A percentile compares a stretch with the other conserved stretches of the same genome.
phyloP scores from a whole-genome alignment of 192 early-diverging fungal genomes.

The Coemansia javaensis region DNA sequence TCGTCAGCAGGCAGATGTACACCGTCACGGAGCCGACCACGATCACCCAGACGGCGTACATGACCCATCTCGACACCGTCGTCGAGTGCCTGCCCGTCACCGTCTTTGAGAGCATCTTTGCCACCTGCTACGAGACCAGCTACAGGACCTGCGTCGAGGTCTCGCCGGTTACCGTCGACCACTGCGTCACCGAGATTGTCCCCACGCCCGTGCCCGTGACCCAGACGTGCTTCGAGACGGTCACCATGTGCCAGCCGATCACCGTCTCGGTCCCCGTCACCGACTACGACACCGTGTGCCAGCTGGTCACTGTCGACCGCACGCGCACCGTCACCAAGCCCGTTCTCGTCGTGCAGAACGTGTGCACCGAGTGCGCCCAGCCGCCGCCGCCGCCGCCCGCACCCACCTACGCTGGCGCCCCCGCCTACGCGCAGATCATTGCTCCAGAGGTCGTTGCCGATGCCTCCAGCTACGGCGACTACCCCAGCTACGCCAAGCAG shows the following conservation, averaged over 20 bases:
- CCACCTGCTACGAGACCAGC: constrained; percentile 38
- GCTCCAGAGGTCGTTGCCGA: too few species aligned
- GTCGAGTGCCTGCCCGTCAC: constrained; percentile 46
- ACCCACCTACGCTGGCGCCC: constrained; percentile 1
- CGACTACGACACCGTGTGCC: constrained; percentile 45
- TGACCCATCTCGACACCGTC: constrained; percentile 32
- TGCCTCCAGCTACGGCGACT: too few species aligned
- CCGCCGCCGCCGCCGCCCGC: constrained; percentile 17
- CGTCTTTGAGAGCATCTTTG: constrained; percentile 27
- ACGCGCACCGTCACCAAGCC: constrained; percentile 45
- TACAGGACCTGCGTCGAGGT: constrained; percentile 34
- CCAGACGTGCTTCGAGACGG: constrained; percentile 23
- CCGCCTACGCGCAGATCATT: background rate
- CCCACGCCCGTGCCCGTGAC: constrained; percentile 22
- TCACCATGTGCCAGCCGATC: constrained; percentile 47
- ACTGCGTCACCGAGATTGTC: constrained; percentile 21
- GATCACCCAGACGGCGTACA: constrained; percentile 6
- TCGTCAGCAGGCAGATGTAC: background rate
- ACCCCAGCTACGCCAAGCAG: too few species aligned
- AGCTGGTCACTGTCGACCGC: constrained; percentile 41
- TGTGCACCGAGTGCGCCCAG: constrained; percentile 28
- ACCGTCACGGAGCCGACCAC: constrained; percentile 5
- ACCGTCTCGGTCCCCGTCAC: constrained; percentile 32
- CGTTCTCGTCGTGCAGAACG: constrained; percentile 44
- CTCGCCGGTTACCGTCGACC: constrained; percentile 32